Percentiles rank a stretch among this genome's conserved stretches.
These are phyloP conservation scores for Talaromyces proteolyticus DNA, from an alignment of 495 filamentous ascomycete species.

Conservation along the genomic window DNA sequence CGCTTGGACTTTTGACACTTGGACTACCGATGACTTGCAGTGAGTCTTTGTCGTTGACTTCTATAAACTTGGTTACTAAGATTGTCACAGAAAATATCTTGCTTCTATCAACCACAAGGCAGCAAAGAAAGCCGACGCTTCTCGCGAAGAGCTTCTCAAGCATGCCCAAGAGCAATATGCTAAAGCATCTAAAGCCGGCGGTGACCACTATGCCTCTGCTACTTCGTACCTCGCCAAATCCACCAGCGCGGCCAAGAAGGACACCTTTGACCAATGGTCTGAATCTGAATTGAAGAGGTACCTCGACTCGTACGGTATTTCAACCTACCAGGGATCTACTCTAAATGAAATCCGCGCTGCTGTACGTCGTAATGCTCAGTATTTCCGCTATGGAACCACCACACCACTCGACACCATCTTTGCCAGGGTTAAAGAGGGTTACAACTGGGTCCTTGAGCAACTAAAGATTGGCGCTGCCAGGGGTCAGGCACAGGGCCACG, in stretches of 20 bases:
- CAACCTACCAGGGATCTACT: constrained; percentile 63
- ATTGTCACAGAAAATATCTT: constrained; percentile 54
- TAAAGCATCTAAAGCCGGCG: constrained; percentile 64
- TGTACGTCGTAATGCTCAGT: constrained; percentile 65
- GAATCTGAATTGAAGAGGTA: constrained; percentile 76
- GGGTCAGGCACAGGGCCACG: constrained; percentile 52
- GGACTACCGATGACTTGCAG: constrained; percentile 71
- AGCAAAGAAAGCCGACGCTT: constrained; percentile 55
- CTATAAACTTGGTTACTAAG: constrained; percentile 12
- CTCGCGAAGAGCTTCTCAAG: constrained; percentile 65
- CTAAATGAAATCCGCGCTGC: constrained; percentile 59
- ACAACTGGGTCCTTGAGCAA: constrained; percentile 56
- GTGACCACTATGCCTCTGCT: constrained; percentile 62
- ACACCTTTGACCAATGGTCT: constrained; percentile 75
- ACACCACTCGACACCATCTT: constrained; percentile 59
- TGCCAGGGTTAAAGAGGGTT: constrained; percentile 52
- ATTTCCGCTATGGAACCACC: constrained; percentile 72
- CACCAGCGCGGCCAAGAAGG: constrained; percentile 63
- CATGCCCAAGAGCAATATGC: constrained; percentile 67
- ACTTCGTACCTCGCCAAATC: constrained; percentile 66
- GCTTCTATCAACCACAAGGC: constrained; percentile 62
- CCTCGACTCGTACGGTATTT: constrained; percentile 74
- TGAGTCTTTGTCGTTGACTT: constrained; percentile 21
- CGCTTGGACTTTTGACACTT: constrained; percentile 83
- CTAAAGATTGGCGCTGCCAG: constrained; percentile 57